Conservation (phyloP, 768 basidiomycete species). For the Cystobasidiopsis lactophilus region DNA sequence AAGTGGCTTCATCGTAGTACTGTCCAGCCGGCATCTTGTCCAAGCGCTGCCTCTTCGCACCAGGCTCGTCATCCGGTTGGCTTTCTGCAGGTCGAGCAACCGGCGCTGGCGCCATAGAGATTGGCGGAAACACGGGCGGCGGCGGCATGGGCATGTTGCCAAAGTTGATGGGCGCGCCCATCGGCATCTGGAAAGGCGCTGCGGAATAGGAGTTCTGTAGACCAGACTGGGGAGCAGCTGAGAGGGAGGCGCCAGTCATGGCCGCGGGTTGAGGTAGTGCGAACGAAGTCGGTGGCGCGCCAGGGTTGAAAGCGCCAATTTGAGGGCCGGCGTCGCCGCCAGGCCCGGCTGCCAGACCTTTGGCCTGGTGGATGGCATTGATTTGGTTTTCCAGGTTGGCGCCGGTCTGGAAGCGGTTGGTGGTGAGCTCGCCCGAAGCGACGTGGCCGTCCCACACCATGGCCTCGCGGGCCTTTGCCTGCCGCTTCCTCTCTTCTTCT, state of each 20-base stretch:
- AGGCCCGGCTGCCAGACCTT: conserved; percentile 43
- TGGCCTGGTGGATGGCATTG: conserved; percentile 72
- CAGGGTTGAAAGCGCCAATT: conserved; percentile 54
- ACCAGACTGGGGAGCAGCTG: conserved; percentile 53
- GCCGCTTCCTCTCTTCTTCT: conserved; percentile 62
- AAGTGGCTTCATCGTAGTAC: conserved; percentile 48
- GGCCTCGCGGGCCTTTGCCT: conserved; percentile 71
- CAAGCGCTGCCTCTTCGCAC: conserved; percentile 69
- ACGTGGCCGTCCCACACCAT: conserved; percentile 99
- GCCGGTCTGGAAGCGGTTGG: conserved; percentile 78
- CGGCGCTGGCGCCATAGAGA: background rate
- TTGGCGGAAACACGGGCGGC: background rate
- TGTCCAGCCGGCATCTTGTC: conserved; percentile 66
- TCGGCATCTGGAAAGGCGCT: background rate
- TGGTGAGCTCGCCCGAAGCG: conserved; percentile 68
- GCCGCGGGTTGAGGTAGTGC: conserved; percentile 44
- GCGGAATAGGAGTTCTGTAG: background rate
- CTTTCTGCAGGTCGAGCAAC: conserved; percentile 8
- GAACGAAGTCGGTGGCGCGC: conserved; percentile 34
- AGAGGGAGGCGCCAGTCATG: conserved; percentile 58
- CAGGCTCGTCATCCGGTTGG: conserved; percentile 39
- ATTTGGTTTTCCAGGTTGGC: conserved; percentile 97
- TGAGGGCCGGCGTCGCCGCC: conserved; percentile 31
- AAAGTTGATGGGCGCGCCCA: background rate
- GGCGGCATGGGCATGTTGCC: background rate